Evolutionary conservation across 768 basidiomycete species (phyloP), one percentile per base, ranked within the genome.

Genomic region (Phaeotremella skinneri): DNA sequence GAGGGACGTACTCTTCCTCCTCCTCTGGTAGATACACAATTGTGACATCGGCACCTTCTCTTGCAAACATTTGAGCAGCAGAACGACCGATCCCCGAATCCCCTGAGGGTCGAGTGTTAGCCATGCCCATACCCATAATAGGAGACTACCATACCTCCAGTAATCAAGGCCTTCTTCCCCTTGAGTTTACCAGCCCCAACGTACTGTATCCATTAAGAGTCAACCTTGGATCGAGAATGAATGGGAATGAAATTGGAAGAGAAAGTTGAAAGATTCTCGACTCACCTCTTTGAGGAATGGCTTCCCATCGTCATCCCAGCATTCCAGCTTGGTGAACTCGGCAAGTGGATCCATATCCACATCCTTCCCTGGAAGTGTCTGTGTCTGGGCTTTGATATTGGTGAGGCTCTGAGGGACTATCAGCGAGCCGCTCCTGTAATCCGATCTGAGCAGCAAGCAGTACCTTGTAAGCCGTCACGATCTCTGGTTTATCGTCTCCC

Each of bases 21-120:
- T 86, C 86, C 60, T 83, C 78, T 1, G 82, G 81, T 0, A 86
- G 80, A 72, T 84, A 81, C n/a, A 67, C 71, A 50, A 81, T 77
- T 0, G 79, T 78, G 0, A 81, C 67, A 29, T 78, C 78, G 6
- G 82, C 72, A 62, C 80, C 80, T 56, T 80, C 80, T 21, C 80
- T 62, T 0, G 79, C 79, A 27, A 80, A 76, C 65, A 76, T 70
- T 52, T 71, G 67, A 43, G 72, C 76, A 2, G 72, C 71, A 13
- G 68, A 49, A 13, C 74, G 51, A 3, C 75, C 75, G 30, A 74
- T 76, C 25, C 74, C 74, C 17, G 62, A 65, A 52, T 69, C 68
- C 45, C 56, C 56, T 57, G 37, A 20, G 26, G 14, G 42, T 30
- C 27, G 16, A n/a, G 32, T 52, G 16, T 31, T n/a, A 52, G 50